Percentiles rank a stretch among this genome's conserved stretches.
These are phyloP conservation scores for Porodaedalea pini DNA, from an alignment of 1,284 basidiomycete species.

Conservation along the genomic window DNA sequence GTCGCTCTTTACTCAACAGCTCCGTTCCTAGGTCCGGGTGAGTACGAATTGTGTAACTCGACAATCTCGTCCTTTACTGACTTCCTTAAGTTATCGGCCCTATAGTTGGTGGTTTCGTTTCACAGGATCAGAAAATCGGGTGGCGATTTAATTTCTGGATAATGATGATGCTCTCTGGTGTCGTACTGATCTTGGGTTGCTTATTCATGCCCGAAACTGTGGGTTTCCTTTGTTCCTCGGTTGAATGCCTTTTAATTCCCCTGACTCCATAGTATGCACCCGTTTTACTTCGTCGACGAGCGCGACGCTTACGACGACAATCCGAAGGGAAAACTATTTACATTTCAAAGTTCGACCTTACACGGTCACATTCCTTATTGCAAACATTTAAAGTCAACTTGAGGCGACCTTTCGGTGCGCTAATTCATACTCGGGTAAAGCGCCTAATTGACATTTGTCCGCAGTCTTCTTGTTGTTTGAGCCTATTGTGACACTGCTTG, in stretches of 20 bases:
- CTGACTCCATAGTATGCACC: constrained; percentile 53
- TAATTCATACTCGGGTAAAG: constrained; percentile 11
- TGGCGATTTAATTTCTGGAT: constrained; percentile 77
- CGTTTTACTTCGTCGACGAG: constrained; percentile 58
- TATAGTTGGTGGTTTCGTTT: constrained; percentile 61
- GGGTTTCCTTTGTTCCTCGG: constrained; percentile 19
- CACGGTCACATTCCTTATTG: constrained; percentile 40
- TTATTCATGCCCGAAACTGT: constrained; percentile 51
- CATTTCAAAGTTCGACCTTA: constrained; percentile 53
- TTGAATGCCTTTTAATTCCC: neutral
- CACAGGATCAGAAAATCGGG: constrained; percentile 44
- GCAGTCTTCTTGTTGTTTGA: constrained; percentile 64
- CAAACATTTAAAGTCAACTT: constrained; percentile 45
- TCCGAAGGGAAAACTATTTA: constrained; percentile 43
- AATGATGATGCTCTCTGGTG: constrained; percentile 53
- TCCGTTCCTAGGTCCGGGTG: constrained; percentile 71
- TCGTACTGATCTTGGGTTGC: constrained; percentile 46
- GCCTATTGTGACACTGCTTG: constrained; percentile 63
- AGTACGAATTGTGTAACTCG: constrained; percentile 11
- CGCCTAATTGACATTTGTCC: constrained; percentile 18
- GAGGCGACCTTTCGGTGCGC: constrained; percentile 57
- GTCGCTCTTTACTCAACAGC: constrained; percentile 61
- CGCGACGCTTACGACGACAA: constrained; percentile 43
- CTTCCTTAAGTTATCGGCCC: constrained; percentile 49
- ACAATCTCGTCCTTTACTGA: neutral